A percentile compares a stretch with the other conserved stretches of the same genome.
These are phyloP conservation scores for Comarum palustre DNA, from an alignment of 306 rosid genomes.

Conservation along the genomic window DNA sequence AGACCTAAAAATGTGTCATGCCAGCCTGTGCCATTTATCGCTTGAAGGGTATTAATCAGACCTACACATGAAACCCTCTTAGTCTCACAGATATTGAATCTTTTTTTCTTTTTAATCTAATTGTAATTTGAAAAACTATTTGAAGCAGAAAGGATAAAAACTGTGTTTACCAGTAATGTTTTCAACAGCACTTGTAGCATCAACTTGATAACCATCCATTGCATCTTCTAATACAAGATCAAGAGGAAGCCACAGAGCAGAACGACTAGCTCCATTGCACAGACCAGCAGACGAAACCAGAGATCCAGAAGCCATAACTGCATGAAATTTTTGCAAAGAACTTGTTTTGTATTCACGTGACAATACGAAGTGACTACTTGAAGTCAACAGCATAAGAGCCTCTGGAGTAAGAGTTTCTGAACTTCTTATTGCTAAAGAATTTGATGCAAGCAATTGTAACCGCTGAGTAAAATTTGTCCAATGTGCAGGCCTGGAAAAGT, in stretches of 20 bases:
- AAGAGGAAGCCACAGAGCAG: slow-evolving; percentile 96
- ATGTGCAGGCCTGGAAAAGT: slow-evolving; percentile 63
- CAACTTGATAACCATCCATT: slow-evolving; percentile 94
- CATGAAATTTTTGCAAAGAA: slow-evolving; percentile 60
- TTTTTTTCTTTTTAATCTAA: not conserved
- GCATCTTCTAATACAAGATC: slow-evolving; percentile 92
- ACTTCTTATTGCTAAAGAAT: slow-evolving; percentile 65
- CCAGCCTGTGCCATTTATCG: slow-evolving; percentile 91
- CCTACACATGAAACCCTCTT: slow-evolving; percentile 50
- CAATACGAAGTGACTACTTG: slow-evolving; percentile 46
- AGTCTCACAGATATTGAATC: slow-evolving; percentile 14
- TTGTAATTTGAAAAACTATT: slow-evolving; percentile 22
- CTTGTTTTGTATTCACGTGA: slow-evolving; percentile 62
- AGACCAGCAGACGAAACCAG: slow-evolving; percentile 71
- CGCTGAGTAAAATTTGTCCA: slow-evolving; percentile 65
- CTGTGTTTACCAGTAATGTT: slow-evolving; percentile 53
- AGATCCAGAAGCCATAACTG: slow-evolving; percentile 72
- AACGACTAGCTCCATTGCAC: slow-evolving; percentile 65
- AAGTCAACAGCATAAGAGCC: slow-evolving; percentile 52
- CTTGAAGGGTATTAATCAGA: slow-evolving; percentile 81
- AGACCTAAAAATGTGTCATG: slow-evolving; percentile 89
- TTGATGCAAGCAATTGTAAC: slow-evolving; percentile 56
- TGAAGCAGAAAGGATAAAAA: slow-evolving; percentile 4
- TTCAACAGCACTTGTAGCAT: slow-evolving; percentile 86
- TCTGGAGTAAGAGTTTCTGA: slow-evolving; percentile 66